Percentiles rank a stretch among this genome's conserved stretches.
Conservation (phyloP, 768 basidiomycete genomes). For the Phylloporus arenicola region DNA sequence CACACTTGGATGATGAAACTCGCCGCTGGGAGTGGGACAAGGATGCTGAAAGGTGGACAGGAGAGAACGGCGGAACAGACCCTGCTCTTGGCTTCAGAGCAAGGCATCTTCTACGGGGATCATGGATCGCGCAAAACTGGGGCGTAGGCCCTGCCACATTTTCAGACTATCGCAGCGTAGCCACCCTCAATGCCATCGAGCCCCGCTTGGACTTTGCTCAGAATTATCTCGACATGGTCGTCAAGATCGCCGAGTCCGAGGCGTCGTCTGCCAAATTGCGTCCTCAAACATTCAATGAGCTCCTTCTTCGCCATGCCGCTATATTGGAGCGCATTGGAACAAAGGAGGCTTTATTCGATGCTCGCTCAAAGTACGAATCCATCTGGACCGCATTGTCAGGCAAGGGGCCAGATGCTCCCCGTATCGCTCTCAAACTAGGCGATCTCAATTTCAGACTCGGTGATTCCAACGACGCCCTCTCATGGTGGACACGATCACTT, state of each 20-base stretch:
- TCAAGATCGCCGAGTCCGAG: slow-evolving; percentile 41
- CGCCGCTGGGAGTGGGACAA: slow-evolving; percentile 65
- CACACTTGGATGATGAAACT: slow-evolving; percentile 47
- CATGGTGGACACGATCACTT: slow-evolving; percentile 66
- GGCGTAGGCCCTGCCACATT: slow-evolving; percentile 43
- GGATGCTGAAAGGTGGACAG: slow-evolving; percentile 59
- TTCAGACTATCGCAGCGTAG: slow-evolving; percentile 30
- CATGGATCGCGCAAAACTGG: slow-evolving; percentile 72
- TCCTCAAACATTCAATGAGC: slow-evolving; percentile 47
- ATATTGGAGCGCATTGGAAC: slow-evolving; percentile 60
- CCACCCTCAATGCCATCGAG: slow-evolving; percentile 44
- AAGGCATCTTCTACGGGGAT: slow-evolving; percentile 57
- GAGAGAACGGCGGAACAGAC: slow-evolving; percentile 63
- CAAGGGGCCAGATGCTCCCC: slow-evolving; percentile 43
- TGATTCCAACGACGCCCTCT: slow-evolving; percentile 46
- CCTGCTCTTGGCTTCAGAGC: slow-evolving; percentile 57
- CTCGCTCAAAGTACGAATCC: slow-evolving; percentile 53
- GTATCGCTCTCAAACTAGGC: slow-evolving; percentile 61
- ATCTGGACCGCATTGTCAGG: slow-evolving; percentile 46
- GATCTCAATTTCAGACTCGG: slow-evolving; percentile 57
- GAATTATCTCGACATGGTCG: slow-evolving; percentile 46
- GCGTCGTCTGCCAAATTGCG: slow-evolving; percentile 37
- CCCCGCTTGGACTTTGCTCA: slow-evolving; percentile 52
- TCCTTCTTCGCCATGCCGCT: slow-evolving; percentile 51
- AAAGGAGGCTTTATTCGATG: slow-evolving; percentile 42